Percentiles rank a stretch among this genome's conserved stretches.
Conservation (phyloP, 192 early-diverging fungal species). For the Coemansia sp. region DNA sequence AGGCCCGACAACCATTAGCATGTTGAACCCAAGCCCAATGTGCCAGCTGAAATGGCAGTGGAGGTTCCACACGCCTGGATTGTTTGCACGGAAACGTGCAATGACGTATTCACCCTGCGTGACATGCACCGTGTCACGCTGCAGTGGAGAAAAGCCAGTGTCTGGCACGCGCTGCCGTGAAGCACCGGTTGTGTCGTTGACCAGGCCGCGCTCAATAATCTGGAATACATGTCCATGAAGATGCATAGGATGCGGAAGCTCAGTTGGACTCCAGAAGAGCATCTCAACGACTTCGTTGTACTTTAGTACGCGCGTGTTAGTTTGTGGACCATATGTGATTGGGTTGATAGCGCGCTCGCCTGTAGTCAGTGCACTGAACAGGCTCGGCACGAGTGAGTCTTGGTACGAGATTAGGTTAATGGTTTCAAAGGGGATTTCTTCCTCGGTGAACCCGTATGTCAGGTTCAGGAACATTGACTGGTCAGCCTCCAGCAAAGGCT, state of each 20-base stretch:
- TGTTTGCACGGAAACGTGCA: constrained; percentile 73
- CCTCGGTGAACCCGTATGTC: constrained; percentile 16
- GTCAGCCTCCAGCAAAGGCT: constrained; percentile 53
- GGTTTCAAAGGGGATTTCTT: not conserved
- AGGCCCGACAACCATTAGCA: constrained; percentile 68
- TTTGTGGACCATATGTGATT: constrained; percentile 63
- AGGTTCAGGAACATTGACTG: constrained; percentile 58
- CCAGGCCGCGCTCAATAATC: constrained; percentile 61
- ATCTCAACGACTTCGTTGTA: constrained; percentile 66
- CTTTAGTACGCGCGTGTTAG: constrained; percentile 62
- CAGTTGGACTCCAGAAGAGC: constrained; percentile 68
- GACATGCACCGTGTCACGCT: constrained; percentile 66
- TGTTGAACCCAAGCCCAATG: constrained; percentile 65
- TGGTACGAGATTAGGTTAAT: constrained; percentile 30
- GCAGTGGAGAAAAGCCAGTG: constrained; percentile 12
- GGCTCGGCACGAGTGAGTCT: constrained; percentile 61
- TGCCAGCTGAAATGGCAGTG: constrained; percentile 74
- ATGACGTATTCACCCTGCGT: constrained; percentile 60
- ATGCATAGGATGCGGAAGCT: constrained; percentile 71
- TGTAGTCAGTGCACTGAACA: constrained; percentile 64
- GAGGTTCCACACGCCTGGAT: constrained; percentile 79
- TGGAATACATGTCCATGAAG: constrained; percentile 86
- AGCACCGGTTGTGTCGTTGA: not conserved
- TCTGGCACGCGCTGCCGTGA: constrained; percentile 11
- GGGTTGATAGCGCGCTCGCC: constrained; percentile 55